Base-by-base conservation (phyloP, 2,329 filamentous ascomycete genomes). In the Aspergillus quadricinctus region DNA sequence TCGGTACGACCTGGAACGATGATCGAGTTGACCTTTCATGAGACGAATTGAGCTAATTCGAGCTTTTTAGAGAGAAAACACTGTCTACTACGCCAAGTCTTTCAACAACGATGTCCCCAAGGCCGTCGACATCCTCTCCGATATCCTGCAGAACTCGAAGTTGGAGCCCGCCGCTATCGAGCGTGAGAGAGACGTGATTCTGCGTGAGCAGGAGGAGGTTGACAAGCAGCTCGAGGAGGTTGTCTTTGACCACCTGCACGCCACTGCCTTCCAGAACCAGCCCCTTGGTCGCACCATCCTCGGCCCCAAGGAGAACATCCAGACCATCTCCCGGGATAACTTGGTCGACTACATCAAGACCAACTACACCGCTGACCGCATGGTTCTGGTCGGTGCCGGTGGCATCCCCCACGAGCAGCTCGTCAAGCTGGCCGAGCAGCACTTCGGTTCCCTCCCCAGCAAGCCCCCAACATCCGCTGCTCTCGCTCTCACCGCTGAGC, bases 181-280 rank as follows among this genome's bases (percentile, higher is more conserved):
- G 84, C 89, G 95, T 67, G 94, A 99, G 83, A 89, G 94, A 75
- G 93, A 97, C 80, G 95, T 99, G 73, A 99, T 99, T 75, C 87
- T 99, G 70, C 89, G 94, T 72, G 94, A 99, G 80, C 94, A 96
- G 70, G 94, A 99, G 81, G 94, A 99, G 83, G 95, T 99, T 66
- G 94, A 99, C 85, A 99, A 99, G 86, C 93, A 97, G 82, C 83
- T 97, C 57, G 95, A 99, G 82, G 94, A 99, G 81, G 94, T 99
- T 66, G 95, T 99, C 59, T 99, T 99, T 72, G 94, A 99, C 81
- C 94, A 99, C 80, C 84, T 99, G 58, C 94, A 99, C 80, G 93
- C 94, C 72, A 99, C 94, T 68, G 95, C 94, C 70, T 99, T 90
- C 87, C 92, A 97, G 82, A 84, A 88, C 75, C 94, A 99, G 82